These are phyloP conservation scores for Backusella macrospora DNA, from an alignment of 192 early-diverging fungal species.

Conservation along the genomic window DNA sequence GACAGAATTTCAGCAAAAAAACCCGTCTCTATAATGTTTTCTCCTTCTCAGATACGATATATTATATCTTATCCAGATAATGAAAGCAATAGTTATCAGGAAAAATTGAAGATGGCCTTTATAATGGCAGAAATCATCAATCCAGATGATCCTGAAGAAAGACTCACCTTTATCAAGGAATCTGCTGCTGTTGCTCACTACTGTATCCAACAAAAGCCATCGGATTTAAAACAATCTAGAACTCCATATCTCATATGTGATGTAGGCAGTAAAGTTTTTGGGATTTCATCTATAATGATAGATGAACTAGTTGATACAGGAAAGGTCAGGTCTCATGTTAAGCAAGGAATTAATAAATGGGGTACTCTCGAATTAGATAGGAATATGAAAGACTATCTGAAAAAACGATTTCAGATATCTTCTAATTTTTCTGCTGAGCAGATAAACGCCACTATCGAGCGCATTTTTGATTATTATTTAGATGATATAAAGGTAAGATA, in stretches of 20 bases:
- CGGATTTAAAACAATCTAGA: neutral
- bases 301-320: constrained; percentile 1
- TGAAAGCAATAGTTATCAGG: neutral
- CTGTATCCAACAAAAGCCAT: constrained; percentile 6
- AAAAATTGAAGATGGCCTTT: neutral
- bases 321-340: neutral
- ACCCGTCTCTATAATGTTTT: neutral
- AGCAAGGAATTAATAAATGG: constrained; percentile 2
- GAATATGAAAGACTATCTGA: neutral
- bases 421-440: neutral
- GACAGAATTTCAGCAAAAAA: neutral
- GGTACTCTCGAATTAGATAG: neutral
- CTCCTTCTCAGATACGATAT: neutral
- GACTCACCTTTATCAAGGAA: neutral
- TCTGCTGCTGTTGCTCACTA: neutral
- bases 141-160: neutral
- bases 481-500: neutral
- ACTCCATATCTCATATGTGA: neutral
- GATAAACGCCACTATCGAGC: neutral
- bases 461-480: neutral
- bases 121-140: neutral
- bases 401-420: neutral
- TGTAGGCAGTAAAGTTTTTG: constrained; percentile 3
- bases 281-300: neutral
- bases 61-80: constrained; percentile 3